Percentiles rank a stretch among this genome's conserved stretches.
These are phyloP conservation scores for Pythium chondricola DNA, from an alignment of 352 stramenopile species.

Conservation along the genomic window DNA sequence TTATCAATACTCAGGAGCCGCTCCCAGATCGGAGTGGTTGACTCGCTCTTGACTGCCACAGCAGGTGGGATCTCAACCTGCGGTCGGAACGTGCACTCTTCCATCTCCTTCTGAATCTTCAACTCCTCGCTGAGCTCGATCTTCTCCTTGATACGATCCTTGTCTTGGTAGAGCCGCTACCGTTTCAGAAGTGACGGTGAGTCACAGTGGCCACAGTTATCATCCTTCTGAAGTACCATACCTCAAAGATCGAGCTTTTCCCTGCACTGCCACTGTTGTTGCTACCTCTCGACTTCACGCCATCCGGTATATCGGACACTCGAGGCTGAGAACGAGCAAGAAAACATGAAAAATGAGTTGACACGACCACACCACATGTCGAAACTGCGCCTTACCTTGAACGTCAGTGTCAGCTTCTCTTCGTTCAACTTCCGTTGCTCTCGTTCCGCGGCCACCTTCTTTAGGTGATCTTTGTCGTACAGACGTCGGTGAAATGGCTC, in stretches of 20 bases:
- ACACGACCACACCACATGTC: slow-evolving; percentile 8
- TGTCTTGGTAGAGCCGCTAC: slow-evolving; percentile 78
- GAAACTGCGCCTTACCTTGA: slow-evolving; percentile 47
- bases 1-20: slow-evolving; percentile 73
- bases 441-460: slow-evolving; percentile 49
- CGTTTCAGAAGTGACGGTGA: slow-evolving; percentile 11
- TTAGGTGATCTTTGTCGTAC: slow-evolving; percentile 74
- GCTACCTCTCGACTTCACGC: slow-evolving; percentile 55
- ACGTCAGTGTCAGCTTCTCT: slow-evolving; percentile 52
- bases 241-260: slow-evolving; percentile 78
- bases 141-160: slow-evolving; percentile 75
- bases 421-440: slow-evolving; percentile 72
- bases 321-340: slow-evolving; percentile 38
- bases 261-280: slow-evolving; percentile 41
- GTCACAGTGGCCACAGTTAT: neutral
- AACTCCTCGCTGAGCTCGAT: slow-evolving; percentile 64
- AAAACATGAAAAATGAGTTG: neutral
- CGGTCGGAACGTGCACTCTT: slow-evolving; percentile 73
- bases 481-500: slow-evolving; percentile 71
- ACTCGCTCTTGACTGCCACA: slow-evolving; percentile 24
- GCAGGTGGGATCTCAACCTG: slow-evolving; percentile 40
- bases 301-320: slow-evolving; percentile 43
- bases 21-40: slow-evolving; percentile 60
- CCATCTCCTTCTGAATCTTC: slow-evolving; percentile 67
- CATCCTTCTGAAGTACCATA: slow-evolving; percentile 21